Percentiles rank a stretch among this genome's conserved stretches.
phyloP scores from a whole-genome alignment of 2,329 filamentous ascomycete genomes.

The Lasiodiplodia theobromae region DNA sequence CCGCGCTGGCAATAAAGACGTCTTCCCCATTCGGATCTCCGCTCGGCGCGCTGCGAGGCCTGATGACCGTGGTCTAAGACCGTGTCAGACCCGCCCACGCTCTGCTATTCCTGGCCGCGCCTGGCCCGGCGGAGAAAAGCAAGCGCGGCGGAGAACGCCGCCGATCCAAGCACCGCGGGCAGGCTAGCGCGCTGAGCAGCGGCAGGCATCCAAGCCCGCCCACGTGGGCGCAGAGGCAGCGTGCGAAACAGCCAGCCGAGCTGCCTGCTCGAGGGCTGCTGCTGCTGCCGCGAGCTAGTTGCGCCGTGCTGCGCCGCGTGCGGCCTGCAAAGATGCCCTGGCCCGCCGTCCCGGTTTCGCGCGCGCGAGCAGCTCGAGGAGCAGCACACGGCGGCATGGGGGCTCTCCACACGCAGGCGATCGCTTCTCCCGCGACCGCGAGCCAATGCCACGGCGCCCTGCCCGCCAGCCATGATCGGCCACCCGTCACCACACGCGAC shows the following conservation, averaged over 20 bases:
- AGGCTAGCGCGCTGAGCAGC: constrained; percentile 16
- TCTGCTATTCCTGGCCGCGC: constrained; percentile 24
- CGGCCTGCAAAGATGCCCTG: constrained; percentile 12
- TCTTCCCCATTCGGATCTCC: constrained; percentile 30
- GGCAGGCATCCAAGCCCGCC: constrained; percentile 22
- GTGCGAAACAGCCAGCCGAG: constrained; percentile 3
- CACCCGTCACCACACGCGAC: neutral
- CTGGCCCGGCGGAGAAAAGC: constrained; percentile 23
- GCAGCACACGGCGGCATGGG: constrained; percentile 12
- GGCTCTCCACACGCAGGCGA: neutral
- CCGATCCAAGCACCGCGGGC: constrained; percentile 19
- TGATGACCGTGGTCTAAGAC: constrained; percentile 30
- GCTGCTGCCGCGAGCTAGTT: neutral
- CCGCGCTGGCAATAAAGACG: constrained; percentile 28
- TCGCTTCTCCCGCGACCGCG: constrained; percentile 19
- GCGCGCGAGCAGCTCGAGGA: constrained; percentile 23
- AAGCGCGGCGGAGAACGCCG: constrained; percentile 28
- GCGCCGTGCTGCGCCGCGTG: constrained; percentile 10
- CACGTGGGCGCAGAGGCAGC: constrained; percentile 22
- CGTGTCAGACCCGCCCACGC: constrained; percentile 22
- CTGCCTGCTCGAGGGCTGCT: neutral
- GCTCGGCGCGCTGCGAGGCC: constrained; percentile 28
- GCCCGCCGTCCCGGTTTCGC: constrained; percentile 8
- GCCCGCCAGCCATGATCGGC: neutral
- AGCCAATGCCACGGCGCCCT: constrained; percentile 20